phyloP scores from a whole-genome alignment of 257 asterid species.

The Solanum corneliomulleri region DNA sequence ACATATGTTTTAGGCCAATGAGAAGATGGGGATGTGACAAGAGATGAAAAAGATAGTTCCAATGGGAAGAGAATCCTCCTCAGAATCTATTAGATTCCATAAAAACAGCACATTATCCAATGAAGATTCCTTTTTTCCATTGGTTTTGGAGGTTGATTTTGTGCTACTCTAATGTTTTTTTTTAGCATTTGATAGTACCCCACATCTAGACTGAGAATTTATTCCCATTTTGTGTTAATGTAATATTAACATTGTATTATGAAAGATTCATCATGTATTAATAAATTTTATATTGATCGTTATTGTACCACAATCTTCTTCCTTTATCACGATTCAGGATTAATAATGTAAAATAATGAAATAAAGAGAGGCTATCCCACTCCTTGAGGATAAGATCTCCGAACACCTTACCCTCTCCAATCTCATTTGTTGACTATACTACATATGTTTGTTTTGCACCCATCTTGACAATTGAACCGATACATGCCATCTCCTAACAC shows the following conservation, averaged over 20 bases:
- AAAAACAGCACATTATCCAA: neutral
- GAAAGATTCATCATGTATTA: neutral
- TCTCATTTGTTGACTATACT: too few species aligned
- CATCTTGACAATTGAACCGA: neutral
- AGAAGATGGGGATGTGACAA: neutral
- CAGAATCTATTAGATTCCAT: neutral
- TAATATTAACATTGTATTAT: neutral
- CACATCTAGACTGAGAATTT: neutral
- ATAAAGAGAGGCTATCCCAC: too few species aligned
- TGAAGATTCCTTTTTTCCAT: neutral
- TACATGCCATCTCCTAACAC: neutral
- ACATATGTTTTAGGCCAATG: neutral
- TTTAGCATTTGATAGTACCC: neutral
- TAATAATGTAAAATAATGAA: too few species aligned
- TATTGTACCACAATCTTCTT: neutral
- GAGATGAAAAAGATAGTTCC: neutral
- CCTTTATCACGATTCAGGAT: neutral
- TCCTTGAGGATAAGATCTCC: too few species aligned
- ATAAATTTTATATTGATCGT: neutral
- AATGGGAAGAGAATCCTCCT: neutral
- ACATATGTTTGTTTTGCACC: neutral
- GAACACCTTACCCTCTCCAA: fast-evolving
- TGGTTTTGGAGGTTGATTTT: neutral
- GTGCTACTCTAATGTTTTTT: neutral
- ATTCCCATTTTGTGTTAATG: neutral